Base-by-base conservation (phyloP, 139 green algal genomes). In the Tetradesmus lagerheimii region DNA sequence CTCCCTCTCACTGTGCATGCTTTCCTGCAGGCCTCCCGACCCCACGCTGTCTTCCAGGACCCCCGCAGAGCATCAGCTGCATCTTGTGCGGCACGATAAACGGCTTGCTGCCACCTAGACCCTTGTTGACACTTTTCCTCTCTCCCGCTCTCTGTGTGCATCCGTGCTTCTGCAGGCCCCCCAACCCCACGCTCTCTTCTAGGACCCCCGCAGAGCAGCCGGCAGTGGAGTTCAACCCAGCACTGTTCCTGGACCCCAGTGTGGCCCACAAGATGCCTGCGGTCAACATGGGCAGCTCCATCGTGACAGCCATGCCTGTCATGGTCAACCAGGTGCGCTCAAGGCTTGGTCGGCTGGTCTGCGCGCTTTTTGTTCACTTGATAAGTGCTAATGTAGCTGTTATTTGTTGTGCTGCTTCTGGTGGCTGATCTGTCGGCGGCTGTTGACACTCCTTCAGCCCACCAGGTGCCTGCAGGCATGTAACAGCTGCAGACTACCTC, bases 261-360 rank as follows among this genome's bases (percentile, higher is more conserved):
- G 27, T 14, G 4, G 34, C 20, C 18, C 3, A 77, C 74, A 84
- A 84, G 86, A 85, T 90, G 86, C 71, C 86, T 4, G 45, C 50
- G 11, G 86, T 84, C 43, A 90, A 90, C 74, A 85, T 90, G 86
- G 86, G 86, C 86, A 90, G 86, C 86, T 67, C 34, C 74, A 84
- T 90, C 1, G 74, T 84, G 23, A 90, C 86, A n/a, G 71, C 86
- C 8, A 90, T 85, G 74, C 86, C 86, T 31, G 86, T 90, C 0
- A 90, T 84, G 45, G 23, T 31, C 9, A 76, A 77, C 34, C 12
- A 62, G 84, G 84, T 80, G 84, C 45, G 62, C 25, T n/a, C n/a
- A n/a, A n/a, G n/a, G n/a, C n/a, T n/a, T n/a, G n/a, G n/a, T n/a
- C n/a, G n/a, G n/a, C n/a, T n/a, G n/a, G n/a, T n/a, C n/a, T n/a